A percentile compares a stretch with the other conserved stretches of the same genome.
These are phyloP conservation scores for Zostera marina DNA, from an alignment of 116 monocot genomes.

Conservation along the genomic window DNA sequence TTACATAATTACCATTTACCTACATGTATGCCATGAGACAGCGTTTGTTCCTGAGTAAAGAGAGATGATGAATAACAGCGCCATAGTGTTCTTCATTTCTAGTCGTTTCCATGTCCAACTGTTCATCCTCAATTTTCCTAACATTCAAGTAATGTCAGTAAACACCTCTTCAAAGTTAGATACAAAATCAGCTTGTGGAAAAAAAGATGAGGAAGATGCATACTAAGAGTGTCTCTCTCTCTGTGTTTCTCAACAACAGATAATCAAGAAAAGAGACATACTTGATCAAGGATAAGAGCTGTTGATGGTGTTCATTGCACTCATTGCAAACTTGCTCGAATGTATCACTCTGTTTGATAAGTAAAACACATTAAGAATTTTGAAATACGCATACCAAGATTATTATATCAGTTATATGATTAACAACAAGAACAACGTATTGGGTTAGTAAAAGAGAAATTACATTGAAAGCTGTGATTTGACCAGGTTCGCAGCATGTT, in stretches of 20 bases:
- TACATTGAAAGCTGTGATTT: constrained; percentile 13
- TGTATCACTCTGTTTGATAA: constrained; percentile 28
- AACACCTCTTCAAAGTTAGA: neutral
- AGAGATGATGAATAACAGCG: constrained; percentile 78
- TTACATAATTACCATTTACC: neutral
- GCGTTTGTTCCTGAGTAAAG: constrained; percentile 74
- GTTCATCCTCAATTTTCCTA: constrained; percentile 66
- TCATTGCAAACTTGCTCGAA: constrained; percentile 76
- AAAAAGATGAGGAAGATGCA: neutral
- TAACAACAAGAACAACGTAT: neutral
- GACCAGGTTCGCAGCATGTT: constrained; percentile 4
- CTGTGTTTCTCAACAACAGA: neutral
- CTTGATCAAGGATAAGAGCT: constrained; percentile 64
- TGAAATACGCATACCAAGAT: too few species aligned
- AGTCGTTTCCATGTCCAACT: constrained; percentile 62
- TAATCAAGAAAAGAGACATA: constrained; percentile 1
- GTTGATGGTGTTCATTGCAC: constrained; percentile 50
- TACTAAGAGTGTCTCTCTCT: neutral
- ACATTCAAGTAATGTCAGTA: neutral
- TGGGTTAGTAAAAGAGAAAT: neutral
- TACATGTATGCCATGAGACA: constrained; percentile 96
- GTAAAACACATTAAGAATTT: too few species aligned
- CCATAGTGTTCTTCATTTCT: constrained; percentile 91
- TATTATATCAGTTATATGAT: neutral
- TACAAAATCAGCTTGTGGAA: neutral